These are phyloP conservation scores for Geotrichum aggregatum DNA, from an alignment of 1,139 yeast species.

Conservation along the genomic window DNA sequence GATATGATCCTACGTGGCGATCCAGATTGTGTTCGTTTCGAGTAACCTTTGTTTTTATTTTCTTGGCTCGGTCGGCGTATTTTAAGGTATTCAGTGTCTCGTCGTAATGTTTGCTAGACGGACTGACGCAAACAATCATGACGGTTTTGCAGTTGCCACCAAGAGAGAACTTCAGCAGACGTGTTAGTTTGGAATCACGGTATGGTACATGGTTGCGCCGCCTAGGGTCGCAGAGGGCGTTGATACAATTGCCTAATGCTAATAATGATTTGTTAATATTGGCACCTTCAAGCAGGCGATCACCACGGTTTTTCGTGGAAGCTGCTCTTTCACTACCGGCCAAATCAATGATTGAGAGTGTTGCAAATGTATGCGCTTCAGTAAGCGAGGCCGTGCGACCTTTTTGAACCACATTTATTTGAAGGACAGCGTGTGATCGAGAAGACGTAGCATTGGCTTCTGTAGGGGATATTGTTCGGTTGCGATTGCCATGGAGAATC, in stretches of 20 bases:
- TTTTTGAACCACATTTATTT: constrained; percentile 64
- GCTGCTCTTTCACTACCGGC: constrained; percentile 96
- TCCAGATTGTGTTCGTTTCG: constrained; percentile 74
- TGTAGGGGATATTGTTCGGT: constrained; percentile 81
- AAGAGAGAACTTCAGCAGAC: constrained; percentile 80
- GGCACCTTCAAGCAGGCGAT: constrained; percentile 81
- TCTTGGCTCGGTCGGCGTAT: constrained; percentile 87
- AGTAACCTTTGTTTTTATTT: constrained; percentile 74
- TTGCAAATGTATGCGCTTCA: constrained; percentile 70
- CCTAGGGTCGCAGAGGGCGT: constrained; percentile 76
- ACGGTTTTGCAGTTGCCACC: constrained; percentile 94
- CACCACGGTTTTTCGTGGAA: constrained; percentile 79
- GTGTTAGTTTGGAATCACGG: constrained; percentile 81
- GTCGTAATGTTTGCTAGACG: constrained; percentile 80
- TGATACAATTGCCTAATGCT: constrained; percentile 91
- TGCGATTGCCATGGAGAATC: constrained; percentile 64
- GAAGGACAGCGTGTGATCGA: constrained; percentile 88
- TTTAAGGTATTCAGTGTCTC: constrained; percentile 86
- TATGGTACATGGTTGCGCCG: constrained; percentile 76
- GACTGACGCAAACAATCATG: constrained; percentile 92
- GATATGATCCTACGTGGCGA: constrained; percentile 81
- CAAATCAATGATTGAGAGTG: constrained; percentile 78
- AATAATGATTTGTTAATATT: constrained; percentile 81
- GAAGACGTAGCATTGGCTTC: constrained; percentile 89
- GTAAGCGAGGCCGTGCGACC: constrained; percentile 59